These are phyloP conservation scores for Syzygium syzygioides DNA, from an alignment of 441 rosid genomes.

Conservation along the genomic window DNA sequence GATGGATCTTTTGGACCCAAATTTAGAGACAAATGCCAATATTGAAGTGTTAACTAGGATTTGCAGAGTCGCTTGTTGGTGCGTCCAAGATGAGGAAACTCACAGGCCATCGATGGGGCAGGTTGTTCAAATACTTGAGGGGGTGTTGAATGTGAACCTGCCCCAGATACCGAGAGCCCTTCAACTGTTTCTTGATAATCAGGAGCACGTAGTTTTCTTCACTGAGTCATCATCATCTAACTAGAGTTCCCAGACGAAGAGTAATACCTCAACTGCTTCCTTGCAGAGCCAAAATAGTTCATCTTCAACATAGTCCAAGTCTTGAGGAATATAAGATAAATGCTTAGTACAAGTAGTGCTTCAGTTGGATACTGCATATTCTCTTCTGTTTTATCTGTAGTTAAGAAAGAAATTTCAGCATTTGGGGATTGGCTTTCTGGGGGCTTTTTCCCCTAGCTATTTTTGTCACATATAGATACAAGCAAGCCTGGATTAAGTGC, in stretches of 20 bases:
- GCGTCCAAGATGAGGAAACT: constrained; percentile 64
- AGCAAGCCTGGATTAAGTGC: not conserved
- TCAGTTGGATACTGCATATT: not conserved
- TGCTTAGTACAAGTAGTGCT: not conserved
- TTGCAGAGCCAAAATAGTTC: constrained; percentile 20
- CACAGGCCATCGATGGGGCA: constrained; percentile 67
- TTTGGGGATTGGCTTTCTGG: not conserved
- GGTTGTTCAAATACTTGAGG: constrained; percentile 74
- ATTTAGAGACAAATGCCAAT: constrained; percentile 29
- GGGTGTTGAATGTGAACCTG: constrained; percentile 38
- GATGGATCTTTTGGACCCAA: constrained; percentile 40
- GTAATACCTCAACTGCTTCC: constrained; percentile 22
- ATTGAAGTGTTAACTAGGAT: constrained; percentile 43
- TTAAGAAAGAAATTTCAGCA: not conserved
- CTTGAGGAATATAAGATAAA: not conserved
- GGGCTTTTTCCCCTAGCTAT: not conserved
- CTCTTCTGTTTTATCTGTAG: constrained; percentile 8
- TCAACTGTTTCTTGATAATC: constrained; percentile 31
- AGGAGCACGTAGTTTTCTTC: constrained; percentile 52
- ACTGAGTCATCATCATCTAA: constrained; percentile 41
- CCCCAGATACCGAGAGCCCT: constrained; percentile 55
- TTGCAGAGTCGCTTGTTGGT: constrained; percentile 70
- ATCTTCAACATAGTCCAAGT: not conserved
- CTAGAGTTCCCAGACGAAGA: constrained; percentile 21
- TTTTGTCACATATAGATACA: not conserved